These are phyloP conservation scores for Candida manassasensis DNA, from an alignment of 805 yeast genomes.

Conservation along the genomic window DNA sequence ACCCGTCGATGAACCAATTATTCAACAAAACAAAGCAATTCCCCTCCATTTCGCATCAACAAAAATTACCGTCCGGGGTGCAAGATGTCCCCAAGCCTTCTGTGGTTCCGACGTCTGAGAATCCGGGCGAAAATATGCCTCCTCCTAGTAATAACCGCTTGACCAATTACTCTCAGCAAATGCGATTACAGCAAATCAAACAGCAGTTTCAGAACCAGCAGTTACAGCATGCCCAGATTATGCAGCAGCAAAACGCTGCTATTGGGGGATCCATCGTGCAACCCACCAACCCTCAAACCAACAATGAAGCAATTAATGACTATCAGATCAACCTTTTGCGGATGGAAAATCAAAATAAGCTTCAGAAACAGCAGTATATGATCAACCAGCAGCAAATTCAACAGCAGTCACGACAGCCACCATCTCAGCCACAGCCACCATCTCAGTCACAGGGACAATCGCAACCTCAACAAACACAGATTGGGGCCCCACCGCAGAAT, in stretches of 20 bases:
- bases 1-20: conserved; percentile 25
- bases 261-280: conserved; percentile 3
- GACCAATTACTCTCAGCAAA: conserved; percentile 20
- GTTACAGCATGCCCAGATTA: conserved; percentile 10
- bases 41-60: conserved; percentile 8
- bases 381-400: conserved; percentile 15
- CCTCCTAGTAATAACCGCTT: conserved; percentile 1
- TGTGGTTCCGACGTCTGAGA: conserved; percentile 4
- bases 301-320: conserved; percentile 16
- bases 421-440: conserved; percentile 1
- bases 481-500: conserved; percentile 16
- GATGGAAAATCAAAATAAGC: conserved; percentile 17
- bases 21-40: conserved; percentile 5
- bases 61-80: conserved; percentile 9
- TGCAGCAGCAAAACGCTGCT: conserved; percentile 5
- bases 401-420: conserved; percentile 9
- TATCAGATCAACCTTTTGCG: conserved; percentile 17
- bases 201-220: conserved; percentile 21
- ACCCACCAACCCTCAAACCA: conserved; percentile 5
- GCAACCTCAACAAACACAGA: conserved; percentile 9
- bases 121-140: conserved; percentile 7
- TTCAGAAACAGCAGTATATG: conserved; percentile 17
- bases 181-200: conserved; percentile 21
- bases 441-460: conserved; percentile 10
- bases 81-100: conserved; percentile 3